Evolutionary conservation across 2,329 filamentous ascomycete genomes (phyloP).

Genomic region (Falciphora oryzae): DNA sequence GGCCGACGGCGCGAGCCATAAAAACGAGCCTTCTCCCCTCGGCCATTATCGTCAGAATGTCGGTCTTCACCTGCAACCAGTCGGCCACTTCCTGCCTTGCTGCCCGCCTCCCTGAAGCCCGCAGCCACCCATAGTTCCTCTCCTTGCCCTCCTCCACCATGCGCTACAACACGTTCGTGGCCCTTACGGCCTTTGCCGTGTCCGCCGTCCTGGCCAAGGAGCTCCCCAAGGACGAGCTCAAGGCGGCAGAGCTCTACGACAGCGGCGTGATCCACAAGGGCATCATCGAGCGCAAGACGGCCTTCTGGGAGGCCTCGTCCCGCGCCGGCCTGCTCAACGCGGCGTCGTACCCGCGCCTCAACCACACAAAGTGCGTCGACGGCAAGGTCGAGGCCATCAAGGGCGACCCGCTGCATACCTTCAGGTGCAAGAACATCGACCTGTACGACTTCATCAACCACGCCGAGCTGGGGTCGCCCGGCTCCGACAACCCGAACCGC

Average conservation of each 20-base stretch:
- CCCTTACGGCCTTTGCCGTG: constrained; percentile 1
- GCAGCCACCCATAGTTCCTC: too few species aligned
- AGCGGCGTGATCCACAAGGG: constrained; percentile 5
- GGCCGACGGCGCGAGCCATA: too few species aligned
- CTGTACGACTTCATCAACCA: constrained; percentile 12
- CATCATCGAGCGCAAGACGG: constrained; percentile 5
- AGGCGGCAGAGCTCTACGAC: constrained; percentile 10
- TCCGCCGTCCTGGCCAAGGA: constrained; percentile 3
- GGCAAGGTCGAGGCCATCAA: constrained; percentile 5
- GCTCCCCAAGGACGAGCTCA: constrained; percentile 8
- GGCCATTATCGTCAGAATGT: too few species aligned
- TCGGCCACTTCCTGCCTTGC: too few species aligned
- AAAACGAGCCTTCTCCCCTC: too few species aligned
- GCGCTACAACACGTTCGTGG: constrained; percentile 2
- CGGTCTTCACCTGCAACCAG: too few species aligned
- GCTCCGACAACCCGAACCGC: constrained; percentile 1
- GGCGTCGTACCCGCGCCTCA: constrained; percentile 3
- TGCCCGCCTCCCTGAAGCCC: too few species aligned
- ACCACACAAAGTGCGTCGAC: constrained; percentile 8
- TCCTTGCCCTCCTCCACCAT: background rate
- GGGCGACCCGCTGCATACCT: constrained; percentile 2
- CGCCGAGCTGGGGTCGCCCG: constrained; percentile 8
- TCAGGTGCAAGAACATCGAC: constrained; percentile 11
- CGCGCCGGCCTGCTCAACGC: constrained; percentile 5
- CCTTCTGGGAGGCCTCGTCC: constrained; percentile 1